These are phyloP conservation scores for Ogataea ganodermae DNA, from an alignment of 805 yeast species.

Conservation along the genomic window DNA sequence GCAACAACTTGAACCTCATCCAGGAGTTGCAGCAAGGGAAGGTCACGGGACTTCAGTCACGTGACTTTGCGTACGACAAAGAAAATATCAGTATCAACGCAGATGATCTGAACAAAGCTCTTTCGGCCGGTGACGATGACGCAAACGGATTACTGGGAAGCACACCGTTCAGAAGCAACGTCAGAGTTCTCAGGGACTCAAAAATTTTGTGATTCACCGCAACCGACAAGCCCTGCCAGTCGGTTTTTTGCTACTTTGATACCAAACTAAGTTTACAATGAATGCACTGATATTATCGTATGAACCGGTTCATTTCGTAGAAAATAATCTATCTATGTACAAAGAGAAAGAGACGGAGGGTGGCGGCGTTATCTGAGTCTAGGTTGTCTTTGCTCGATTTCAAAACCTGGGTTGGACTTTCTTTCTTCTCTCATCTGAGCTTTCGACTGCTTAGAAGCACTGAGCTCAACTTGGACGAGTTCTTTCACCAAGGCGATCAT, in stretches of 20 bases:
- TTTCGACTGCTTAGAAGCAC: conserved; percentile 52
- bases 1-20: conserved; percentile 11
- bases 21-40: conserved; percentile 4
- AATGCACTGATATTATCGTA: neutral
- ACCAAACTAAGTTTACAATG: conserved; percentile 1
- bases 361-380: conserved; percentile 7
- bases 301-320: conserved; percentile 4
- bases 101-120: conserved; percentile 33
- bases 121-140: conserved; percentile 22
- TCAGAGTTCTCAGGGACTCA: neutral
- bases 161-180: conserved; percentile 5
- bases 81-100: conserved; percentile 32
- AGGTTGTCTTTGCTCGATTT: conserved; percentile 40
- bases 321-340: conserved; percentile 5
- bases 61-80: conserved; percentile 11
- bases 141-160: conserved; percentile 6
- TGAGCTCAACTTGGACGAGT: conserved; percentile 76
- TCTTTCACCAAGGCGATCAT: conserved; percentile 82
- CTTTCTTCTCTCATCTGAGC: conserved; percentile 55
- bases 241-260: neutral
- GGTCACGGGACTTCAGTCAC: neutral
- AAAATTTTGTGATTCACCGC: neutral
- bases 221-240: neutral
- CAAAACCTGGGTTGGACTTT: conserved; percentile 67
- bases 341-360: neutral